These are phyloP conservation scores for Ophiosphaerella herpotricha DNA, from an alignment of 2,329 filamentous ascomycete species.

Conservation along the genomic window DNA sequence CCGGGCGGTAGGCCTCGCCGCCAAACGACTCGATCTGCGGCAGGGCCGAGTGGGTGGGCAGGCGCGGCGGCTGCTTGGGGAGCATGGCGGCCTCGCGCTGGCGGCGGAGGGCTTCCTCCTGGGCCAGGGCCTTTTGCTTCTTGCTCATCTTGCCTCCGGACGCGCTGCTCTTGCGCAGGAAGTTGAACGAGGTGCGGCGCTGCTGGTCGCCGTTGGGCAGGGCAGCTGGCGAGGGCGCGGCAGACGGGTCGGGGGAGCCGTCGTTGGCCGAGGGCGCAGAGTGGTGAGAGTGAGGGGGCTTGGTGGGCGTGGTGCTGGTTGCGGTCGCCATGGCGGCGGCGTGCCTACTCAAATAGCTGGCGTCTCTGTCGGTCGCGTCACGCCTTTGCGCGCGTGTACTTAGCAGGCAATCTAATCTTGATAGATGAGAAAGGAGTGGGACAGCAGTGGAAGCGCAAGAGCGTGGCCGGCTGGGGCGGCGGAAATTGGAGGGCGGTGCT, in stretches of 20 bases:
- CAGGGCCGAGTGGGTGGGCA: constrained; percentile 55
- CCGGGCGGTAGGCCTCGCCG: constrained; percentile 65
- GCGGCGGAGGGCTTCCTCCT: constrained; percentile 59
- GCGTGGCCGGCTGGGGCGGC: constrained; percentile 1
- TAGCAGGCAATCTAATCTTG: constrained; percentile 20
- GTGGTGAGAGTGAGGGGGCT: constrained; percentile 15
- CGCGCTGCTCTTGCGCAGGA: constrained; percentile 37
- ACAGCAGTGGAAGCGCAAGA: constrained; percentile 9
- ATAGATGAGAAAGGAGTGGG: constrained; percentile 25
- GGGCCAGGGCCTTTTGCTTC: constrained; percentile 57
- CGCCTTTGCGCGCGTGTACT: constrained; percentile 17
- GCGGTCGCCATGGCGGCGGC: constrained; percentile 28
- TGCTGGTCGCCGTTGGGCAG: constrained; percentile 25
- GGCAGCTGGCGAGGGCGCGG: constrained; percentile 7
- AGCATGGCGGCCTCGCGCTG: constrained; percentile 61
- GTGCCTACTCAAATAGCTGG: constrained; percentile 27
- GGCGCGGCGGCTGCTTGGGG: constrained; percentile 63
- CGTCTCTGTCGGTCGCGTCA: background rate
- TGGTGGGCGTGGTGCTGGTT: constrained; percentile 19
- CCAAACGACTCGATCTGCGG: constrained; percentile 62
- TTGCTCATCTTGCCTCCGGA: constrained; percentile 57
- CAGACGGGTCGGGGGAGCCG: constrained; percentile 35
- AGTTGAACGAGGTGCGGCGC: constrained; percentile 42
- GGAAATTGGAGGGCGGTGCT: constrained; percentile 30
- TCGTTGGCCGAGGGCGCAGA: constrained; percentile 20